These are phyloP conservation scores for Leishmania gerbilli DNA, from an alignment of 208 protist species.

Conservation along the genomic window DNA sequence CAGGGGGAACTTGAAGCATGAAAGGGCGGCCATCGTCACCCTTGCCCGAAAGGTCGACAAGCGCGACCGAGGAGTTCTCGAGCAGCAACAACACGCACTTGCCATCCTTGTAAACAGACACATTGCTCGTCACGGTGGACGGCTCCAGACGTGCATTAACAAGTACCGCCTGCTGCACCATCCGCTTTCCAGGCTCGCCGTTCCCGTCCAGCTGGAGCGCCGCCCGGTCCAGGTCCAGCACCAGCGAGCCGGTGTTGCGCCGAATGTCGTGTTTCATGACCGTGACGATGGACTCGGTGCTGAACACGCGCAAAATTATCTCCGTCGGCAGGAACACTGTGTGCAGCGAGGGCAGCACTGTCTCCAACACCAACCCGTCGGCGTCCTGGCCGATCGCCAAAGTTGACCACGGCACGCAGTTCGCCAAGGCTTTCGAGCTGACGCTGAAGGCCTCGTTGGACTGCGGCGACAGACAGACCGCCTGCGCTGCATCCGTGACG, in stretches of 20 bases:
- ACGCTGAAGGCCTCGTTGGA: slow-evolving; percentile 78
- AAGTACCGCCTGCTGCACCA: slow-evolving; percentile 60
- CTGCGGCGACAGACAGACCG: slow-evolving; percentile 64
- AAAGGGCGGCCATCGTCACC: slow-evolving; percentile 41
- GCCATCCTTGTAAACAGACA: slow-evolving; percentile 58
- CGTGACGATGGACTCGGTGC: slow-evolving; percentile 50
- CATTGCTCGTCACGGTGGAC: slow-evolving; percentile 32
- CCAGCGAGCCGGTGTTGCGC: slow-evolving; percentile 46
- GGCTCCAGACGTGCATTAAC: slow-evolving; percentile 64
- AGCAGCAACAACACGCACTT: slow-evolving; percentile 73
- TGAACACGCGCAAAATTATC: slow-evolving; percentile 70
- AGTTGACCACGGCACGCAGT: slow-evolving; percentile 49
- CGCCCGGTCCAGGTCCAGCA: slow-evolving; percentile 48
- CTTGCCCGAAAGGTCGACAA: slow-evolving; percentile 72
- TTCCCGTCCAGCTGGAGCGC: slow-evolving; percentile 51
- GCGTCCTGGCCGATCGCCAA: slow-evolving; percentile 36
- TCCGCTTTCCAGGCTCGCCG: slow-evolving; percentile 19
- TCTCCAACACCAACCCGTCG: slow-evolving; percentile 57
- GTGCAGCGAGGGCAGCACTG: slow-evolving; percentile 50
- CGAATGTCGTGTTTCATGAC: slow-evolving; percentile 72
- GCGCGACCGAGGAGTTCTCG: slow-evolving; percentile 62
- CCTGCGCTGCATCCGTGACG: slow-evolving; percentile 56
- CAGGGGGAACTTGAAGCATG: slow-evolving; percentile 57
- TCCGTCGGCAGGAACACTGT: slow-evolving; percentile 57
- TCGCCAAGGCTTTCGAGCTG: slow-evolving; percentile 39